A percentile compares a stretch with the other conserved stretches of the same genome.
Evolutionary conservation across 2,329 filamentous ascomycete species (phyloP).

Genomic region (Sporothrix pallida): DNA sequence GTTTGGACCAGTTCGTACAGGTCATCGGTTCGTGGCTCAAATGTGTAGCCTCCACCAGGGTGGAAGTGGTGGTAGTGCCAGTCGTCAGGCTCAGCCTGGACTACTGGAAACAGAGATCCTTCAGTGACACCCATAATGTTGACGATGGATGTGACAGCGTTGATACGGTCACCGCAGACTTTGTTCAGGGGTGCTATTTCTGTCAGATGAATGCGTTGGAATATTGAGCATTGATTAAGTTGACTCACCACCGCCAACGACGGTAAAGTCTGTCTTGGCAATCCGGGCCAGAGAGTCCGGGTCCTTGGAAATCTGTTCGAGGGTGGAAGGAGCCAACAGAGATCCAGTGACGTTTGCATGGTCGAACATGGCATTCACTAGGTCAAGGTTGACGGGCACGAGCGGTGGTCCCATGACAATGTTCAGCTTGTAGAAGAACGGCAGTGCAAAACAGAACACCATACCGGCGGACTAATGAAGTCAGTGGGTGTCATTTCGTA

Average conservation of each 20-base stretch:
- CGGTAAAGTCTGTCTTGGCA: neutral
- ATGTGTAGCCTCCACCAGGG: neutral
- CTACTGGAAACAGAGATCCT: neutral
- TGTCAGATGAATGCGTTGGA: no score
- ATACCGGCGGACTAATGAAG: neutral
- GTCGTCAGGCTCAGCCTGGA: neutral
- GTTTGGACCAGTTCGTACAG: neutral
- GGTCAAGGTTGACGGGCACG: neutral
- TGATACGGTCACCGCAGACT: neutral
- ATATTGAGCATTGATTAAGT: no score
- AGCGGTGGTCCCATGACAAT: neutral
- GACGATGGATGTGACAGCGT: neutral
- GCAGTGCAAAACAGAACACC: neutral
- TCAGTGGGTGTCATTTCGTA: neutral
- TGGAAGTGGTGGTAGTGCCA: conserved; percentile 15
- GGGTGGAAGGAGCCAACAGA: neutral
- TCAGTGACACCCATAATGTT: neutral
- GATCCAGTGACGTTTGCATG: neutral
- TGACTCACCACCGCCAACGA: neutral
- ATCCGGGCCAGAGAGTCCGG: neutral
- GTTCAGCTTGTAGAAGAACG: neutral
- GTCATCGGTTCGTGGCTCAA: neutral
- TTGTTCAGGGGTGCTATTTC: neutral
- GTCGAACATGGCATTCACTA: neutral
- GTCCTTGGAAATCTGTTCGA: neutral